Base-by-base conservation (phyloP, 352 stramenopile genomes). In the Plasmopara halstedii region DNA sequence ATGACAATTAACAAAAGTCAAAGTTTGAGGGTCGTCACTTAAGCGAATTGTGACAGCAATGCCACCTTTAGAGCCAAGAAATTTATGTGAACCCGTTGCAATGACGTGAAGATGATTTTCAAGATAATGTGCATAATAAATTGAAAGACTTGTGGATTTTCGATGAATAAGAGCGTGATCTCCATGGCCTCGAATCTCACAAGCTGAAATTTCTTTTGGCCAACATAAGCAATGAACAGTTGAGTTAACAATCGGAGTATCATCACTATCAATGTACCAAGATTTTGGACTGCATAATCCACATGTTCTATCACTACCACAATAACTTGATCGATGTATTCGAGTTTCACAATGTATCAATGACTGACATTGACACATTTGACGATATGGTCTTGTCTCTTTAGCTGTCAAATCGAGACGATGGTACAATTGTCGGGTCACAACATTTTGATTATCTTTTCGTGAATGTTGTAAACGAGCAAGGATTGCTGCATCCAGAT, bases 1-100 rank as follows among this genome's bases (percentile, higher is more conserved):
- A 49, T 88, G 73, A 38, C 70, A 83, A 43, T 79, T 88, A 11
- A 72, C 63, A 37, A 91, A 86, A 17, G 64, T 79, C 4, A 88
- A 36, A 10, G 67, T 84, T 38, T 76, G 64, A 4, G 72, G 41
- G 23, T 77, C 59, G 11, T 51, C 58, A 21, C 34, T 56, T 5
- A 88, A 23, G 20, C 59, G 58, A 9, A 91, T 40, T 8, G 58
- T 67, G 23, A 81, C 56, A 2, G 60, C 80, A 17, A 87, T 51
- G 32, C 69, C 80, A 11, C 80, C 76, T 53, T 88, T 85, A 0
- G 69, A 84, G 8, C 67, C 71, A 1, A 60, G 70, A 32, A 91
- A 88, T 47, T 83, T 80, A 58, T 85, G 67, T 7, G 66, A 73
- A 21, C 65, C 70, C 1, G 56, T 63, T 13, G 62, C 55, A 0